Evolutionary conservation across 768 basidiomycete genomes (phyloP).

Genomic region (Crassisporium funariophilum): DNA sequence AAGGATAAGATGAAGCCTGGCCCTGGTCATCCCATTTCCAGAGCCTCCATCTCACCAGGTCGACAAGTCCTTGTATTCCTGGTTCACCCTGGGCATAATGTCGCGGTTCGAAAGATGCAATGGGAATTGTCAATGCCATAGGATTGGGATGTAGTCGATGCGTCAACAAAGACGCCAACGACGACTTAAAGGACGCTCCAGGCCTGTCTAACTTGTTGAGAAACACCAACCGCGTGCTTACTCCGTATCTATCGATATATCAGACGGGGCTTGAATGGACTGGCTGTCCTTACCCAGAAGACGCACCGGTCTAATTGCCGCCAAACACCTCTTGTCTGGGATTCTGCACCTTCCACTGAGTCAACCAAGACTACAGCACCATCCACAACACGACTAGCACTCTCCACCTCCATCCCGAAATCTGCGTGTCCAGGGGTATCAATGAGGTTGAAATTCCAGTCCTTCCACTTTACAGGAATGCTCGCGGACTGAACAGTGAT

Average conservation of each 20-base stretch:
- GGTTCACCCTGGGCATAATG: slow-evolving; percentile 77
- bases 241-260: slow-evolving; percentile 61
- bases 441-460: slow-evolving; percentile 84
- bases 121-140: slow-evolving; percentile 66
- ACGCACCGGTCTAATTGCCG: slow-evolving; percentile 78
- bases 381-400: slow-evolving; percentile 87
- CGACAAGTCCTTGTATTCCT: slow-evolving; percentile 82
- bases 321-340: slow-evolving; percentile 91
- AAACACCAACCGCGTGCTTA: slow-evolving; percentile 76
- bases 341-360: slow-evolving; percentile 89
- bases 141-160: slow-evolving; percentile 79
- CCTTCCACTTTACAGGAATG: slow-evolving; percentile 84
- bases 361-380: slow-evolving; percentile 89
- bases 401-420: slow-evolving; percentile 97
- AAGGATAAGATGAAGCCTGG: slow-evolving; percentile 39
- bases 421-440: slow-evolving; percentile 94
- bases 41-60: slow-evolving; percentile 81
- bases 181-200: slow-evolving; percentile 77
- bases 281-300: slow-evolving; percentile 31
- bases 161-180: slow-evolving; percentile 70
- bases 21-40: slow-evolving; percentile 72
- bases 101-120: slow-evolving; percentile 71
- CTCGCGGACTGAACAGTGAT: slow-evolving; percentile 94
- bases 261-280: neutral
- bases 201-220: slow-evolving; percentile 88